Evolutionary conservation across 805 yeast species (phyloP), one percentile per base, ranked within the genome.

Genomic region (Ogataea haglerorum): DNA sequence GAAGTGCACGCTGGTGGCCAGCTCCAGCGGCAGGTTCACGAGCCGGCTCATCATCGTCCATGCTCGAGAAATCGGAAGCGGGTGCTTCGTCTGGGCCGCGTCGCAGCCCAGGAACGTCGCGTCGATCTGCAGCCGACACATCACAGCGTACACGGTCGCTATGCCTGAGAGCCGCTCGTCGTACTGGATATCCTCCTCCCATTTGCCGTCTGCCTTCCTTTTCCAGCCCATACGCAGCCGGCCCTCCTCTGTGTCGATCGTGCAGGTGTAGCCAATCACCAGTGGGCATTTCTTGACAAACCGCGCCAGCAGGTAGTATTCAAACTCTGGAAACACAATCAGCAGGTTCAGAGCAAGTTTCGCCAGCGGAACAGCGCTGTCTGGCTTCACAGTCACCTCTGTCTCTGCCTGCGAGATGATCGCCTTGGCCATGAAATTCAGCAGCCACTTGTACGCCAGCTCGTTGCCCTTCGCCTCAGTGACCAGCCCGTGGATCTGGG

Each of bases 231-330:
- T 89, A 36, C 82, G 69, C 12, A 61, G 43, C 41, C 96, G 70
- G 3, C 96, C 97, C 49, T 82, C 83, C 48, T 81, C 95, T 0
- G 96, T 84, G 40, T 82, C 87, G 21, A 85, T 76, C 2, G 73
- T 42, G 54, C 95, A 82, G 1, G 85, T 71, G 59, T 73, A 91
- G 0, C 99, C 99, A 33, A 93, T 80, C 14, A 90, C 75, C 45
- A 75, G 75, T 1, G 98, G 97, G 57, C 98, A 93, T 54, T 89
- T 88, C 61, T 91, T 91, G 24, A 88, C 85, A 56, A 90, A 76
- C 48, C 98, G 73, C 0, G 98, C 95, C 56, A 80, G 64, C 22
- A 85, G 57, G 43, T 66, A 77, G 44, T 78, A 78, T 22, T 72
- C 68, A 14, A 85, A 65, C 6, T 75, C 79, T 1, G 75, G 73